phyloP scores from a whole-genome alignment of 1,139 yeast species.

The Yamadazyma taylorii region DNA sequence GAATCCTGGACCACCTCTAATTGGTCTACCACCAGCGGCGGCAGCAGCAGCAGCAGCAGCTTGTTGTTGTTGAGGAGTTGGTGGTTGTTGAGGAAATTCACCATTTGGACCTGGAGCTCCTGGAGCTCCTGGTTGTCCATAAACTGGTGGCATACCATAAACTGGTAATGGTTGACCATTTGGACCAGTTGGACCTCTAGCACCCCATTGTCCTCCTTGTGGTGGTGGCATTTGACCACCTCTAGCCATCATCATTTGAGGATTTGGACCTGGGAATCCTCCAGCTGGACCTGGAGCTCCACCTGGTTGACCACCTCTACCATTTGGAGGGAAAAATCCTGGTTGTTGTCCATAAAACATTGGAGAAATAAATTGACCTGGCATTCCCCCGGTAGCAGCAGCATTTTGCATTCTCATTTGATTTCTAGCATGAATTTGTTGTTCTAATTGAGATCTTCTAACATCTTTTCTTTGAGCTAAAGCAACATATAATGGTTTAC shows the following conservation, averaged over 20 bases:
- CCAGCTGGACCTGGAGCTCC: conserved; percentile 25
- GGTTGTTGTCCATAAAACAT: conserved; percentile 92
- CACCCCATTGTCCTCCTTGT: conserved; percentile 64
- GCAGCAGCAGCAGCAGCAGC: conserved; percentile 4
- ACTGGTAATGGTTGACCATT: conserved; percentile 79
- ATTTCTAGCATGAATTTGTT: conserved; percentile 97
- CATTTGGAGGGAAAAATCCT: conserved; percentile 76
- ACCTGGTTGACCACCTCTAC: conserved; percentile 62
- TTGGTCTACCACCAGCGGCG: conserved; percentile 10
- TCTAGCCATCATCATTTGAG: conserved; percentile 81
- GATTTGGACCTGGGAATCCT: conserved; percentile 79
- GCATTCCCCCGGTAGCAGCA: conserved; percentile 83
- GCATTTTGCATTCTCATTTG: conserved; percentile 98
- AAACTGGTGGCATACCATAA: conserved; percentile 83
- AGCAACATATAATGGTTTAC: conserved; percentile 98
- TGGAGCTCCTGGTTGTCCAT: conserved; percentile 32
- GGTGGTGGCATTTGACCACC: conserved; percentile 65
- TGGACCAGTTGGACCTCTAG: conserved; percentile 64
- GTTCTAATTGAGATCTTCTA: conserved; percentile 95
- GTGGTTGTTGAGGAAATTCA: conserved; percentile 18
- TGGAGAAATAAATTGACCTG: conserved; percentile 95
- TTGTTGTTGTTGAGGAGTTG: conserved; percentile 20
- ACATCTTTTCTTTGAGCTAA: conserved; percentile 99
- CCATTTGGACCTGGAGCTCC: conserved; percentile 27
- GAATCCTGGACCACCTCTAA: conserved; percentile 33